Conservation (phyloP, 2,329 filamentous ascomycete species). For the Periconia sp. region DNA sequence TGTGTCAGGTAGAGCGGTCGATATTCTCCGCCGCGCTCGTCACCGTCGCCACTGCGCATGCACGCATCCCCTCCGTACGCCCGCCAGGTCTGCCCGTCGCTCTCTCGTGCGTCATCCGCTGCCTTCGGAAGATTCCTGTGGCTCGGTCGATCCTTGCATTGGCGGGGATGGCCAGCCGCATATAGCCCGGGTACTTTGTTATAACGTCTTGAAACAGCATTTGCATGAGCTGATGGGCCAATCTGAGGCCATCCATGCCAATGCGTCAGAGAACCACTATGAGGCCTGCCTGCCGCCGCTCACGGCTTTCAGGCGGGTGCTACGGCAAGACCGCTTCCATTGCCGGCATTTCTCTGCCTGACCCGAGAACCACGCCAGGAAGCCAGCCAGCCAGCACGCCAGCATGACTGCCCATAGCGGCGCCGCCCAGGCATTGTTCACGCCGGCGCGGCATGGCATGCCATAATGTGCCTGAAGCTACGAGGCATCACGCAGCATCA, state of each 20-base stretch:
- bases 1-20: conserved; percentile 23
- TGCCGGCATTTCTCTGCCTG: conserved; percentile 40
- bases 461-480: conserved; percentile 11
- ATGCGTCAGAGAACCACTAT: conserved; percentile 43
- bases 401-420: conserved; percentile 30
- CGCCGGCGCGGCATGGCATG: conserved; percentile 29
- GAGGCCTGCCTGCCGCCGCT: conserved; percentile 30
- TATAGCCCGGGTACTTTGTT: conserved; percentile 42
- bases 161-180: conserved; percentile 43
- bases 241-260: conserved; percentile 44
- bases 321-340: conserved; percentile 43
- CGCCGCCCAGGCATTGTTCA: conserved; percentile 36
- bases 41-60: conserved; percentile 19
- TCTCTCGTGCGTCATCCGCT: conserved; percentile 37
- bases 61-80: not conserved
- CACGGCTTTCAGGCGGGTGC: conserved; percentile 43
- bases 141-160: conserved; percentile 41
- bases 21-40: conserved; percentile 21
- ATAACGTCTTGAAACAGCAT: conserved; percentile 49
- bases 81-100: conserved; percentile 27
- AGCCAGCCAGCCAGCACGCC: conserved; percentile 18
- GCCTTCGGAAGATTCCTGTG: conserved; percentile 39
- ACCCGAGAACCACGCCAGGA: conserved; percentile 31
- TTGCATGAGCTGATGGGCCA: conserved; percentile 43
- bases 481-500: conserved; percentile 9